A percentile compares a stretch with the other conserved stretches of the same genome.
phyloP scores from a whole-genome alignment of 1,284 basidiomycete genomes.

The Tilletia setariae region DNA sequence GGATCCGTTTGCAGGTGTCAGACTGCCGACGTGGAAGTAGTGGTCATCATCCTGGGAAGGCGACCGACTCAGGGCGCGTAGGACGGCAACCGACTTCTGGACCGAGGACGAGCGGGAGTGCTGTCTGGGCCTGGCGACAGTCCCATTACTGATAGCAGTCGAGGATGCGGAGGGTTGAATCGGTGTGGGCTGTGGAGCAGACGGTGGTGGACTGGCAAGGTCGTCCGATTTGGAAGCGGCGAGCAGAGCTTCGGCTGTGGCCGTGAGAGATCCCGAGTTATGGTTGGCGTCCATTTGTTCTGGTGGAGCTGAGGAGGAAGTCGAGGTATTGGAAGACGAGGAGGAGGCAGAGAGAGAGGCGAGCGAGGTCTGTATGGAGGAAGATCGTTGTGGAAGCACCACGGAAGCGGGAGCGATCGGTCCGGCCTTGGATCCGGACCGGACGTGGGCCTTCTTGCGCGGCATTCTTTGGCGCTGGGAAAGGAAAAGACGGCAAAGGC shows the following conservation, averaged over 20 bases:
- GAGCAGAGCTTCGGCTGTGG: not conserved
- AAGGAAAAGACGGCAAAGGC: too few species aligned
- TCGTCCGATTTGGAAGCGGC: not conserved
- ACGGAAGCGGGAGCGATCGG: not conserved
- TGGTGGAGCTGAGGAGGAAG: not conserved
- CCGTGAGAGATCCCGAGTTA: not conserved
- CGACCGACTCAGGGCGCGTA: not conserved
- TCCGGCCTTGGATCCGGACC: constrained; percentile 12
- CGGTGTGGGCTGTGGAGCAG: not conserved
- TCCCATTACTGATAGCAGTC: too few species aligned
- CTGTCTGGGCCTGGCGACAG: not conserved
- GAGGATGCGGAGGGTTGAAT: not conserved
- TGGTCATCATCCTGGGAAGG: constrained; percentile 9
- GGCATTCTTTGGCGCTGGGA: not conserved
- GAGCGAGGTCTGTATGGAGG: not conserved
- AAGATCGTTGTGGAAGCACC: constrained; percentile 1
- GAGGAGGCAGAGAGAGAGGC: too few species aligned
- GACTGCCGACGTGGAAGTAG: not conserved
- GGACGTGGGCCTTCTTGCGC: not conserved
- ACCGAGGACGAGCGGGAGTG: not conserved
- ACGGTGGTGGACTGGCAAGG: not conserved
- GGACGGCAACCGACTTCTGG: constrained; percentile 11
- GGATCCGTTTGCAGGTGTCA: not conserved
- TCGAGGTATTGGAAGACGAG: too few species aligned
- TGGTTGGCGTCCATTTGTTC: not conserved